phyloP scores from a whole-genome alignment of 352 stramenopile species.

The Pythium sp. region DNA sequence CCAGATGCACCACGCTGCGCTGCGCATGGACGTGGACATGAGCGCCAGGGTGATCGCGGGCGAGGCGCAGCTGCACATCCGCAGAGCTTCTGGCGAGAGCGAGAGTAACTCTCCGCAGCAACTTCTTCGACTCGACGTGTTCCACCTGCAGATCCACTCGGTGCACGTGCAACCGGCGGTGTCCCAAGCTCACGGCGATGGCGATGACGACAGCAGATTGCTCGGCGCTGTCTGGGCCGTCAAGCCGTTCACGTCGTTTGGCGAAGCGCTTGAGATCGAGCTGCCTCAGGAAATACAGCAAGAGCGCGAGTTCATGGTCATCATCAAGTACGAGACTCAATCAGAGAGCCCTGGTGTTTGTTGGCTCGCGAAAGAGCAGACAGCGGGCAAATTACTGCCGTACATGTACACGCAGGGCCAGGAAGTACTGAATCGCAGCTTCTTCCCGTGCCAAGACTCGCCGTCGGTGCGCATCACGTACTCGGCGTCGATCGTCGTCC shows the following conservation, averaged over 20 bases:
- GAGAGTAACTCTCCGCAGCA: background rate
- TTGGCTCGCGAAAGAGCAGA: constrained; percentile 84
- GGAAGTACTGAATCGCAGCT: constrained; percentile 82
- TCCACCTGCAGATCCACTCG: constrained; percentile 52
- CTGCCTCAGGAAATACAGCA: constrained; percentile 21
- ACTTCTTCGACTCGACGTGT: constrained; percentile 59
- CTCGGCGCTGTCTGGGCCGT: constrained; percentile 34
- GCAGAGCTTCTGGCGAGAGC: constrained; percentile 16
- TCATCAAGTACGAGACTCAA: constrained; percentile 64
- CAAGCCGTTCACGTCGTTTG: constrained; percentile 64
- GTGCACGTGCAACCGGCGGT: constrained; percentile 15
- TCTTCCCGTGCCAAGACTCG: constrained; percentile 91
- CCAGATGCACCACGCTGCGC: constrained; percentile 44
- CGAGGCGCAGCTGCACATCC: constrained; percentile 38
- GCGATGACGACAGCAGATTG: background rate
- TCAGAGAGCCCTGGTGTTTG: constrained; percentile 69
- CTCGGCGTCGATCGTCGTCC: constrained; percentile 89
- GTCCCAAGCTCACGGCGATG: constrained; percentile 11
- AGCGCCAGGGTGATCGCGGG: constrained; percentile 21
- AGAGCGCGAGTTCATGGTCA: constrained; percentile 32
- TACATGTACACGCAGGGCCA: constrained; percentile 88
- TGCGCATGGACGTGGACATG: constrained; percentile 55
- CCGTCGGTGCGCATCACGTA: constrained; percentile 96
- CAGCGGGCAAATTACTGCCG: constrained; percentile 65
- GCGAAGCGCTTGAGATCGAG: constrained; percentile 49